Evolutionary conservation across 1,139 yeast genomes (phyloP).

Genomic region (Diutina pseudorugosa): DNA sequence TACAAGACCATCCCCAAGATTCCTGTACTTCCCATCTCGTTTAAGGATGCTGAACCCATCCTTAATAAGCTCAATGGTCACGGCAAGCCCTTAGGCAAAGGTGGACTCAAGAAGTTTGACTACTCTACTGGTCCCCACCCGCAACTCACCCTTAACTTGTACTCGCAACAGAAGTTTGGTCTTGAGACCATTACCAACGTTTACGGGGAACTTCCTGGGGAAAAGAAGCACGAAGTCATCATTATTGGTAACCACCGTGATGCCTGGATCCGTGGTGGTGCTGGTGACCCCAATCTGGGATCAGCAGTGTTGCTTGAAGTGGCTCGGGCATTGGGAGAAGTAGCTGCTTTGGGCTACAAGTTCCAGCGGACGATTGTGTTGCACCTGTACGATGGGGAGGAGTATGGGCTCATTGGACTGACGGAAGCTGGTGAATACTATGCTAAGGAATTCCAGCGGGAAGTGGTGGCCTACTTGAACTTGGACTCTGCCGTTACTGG

Average conservation of each 20-base stretch:
- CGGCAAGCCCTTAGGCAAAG: constrained; percentile 17
- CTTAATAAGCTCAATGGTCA: constrained; percentile 40
- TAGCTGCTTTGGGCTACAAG: constrained; percentile 43
- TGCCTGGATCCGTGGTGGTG: constrained; percentile 65
- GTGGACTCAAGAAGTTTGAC: constrained; percentile 23
- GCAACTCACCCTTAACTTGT: constrained; percentile 31
- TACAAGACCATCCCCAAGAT: constrained; percentile 37
- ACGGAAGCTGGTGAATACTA: constrained; percentile 59
- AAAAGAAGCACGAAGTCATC: constrained; percentile 36
- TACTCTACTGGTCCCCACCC: constrained; percentile 53
- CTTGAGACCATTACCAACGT: constrained; percentile 49
- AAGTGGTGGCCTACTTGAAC: constrained; percentile 33
- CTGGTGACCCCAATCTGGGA: constrained; percentile 63
- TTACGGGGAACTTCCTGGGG: constrained; percentile 44
- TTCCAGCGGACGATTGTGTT: constrained; percentile 49
- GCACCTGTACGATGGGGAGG: constrained; percentile 72
- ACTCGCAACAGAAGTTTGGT: constrained; percentile 44
- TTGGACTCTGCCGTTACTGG: constrained; percentile 31
- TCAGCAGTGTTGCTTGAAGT: constrained; percentile 48
- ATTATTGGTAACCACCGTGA: constrained; percentile 62
- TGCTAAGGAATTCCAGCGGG: constrained; percentile 22
- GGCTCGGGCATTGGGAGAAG: constrained; percentile 39
- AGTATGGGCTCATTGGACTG: constrained; percentile 54
- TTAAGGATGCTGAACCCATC: constrained; percentile 44
- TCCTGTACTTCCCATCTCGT: constrained; percentile 53